Evolutionary conservation across 352 stramenopile genomes (phyloP).

Genomic region (Phytopythium chamaehyphon): DNA sequence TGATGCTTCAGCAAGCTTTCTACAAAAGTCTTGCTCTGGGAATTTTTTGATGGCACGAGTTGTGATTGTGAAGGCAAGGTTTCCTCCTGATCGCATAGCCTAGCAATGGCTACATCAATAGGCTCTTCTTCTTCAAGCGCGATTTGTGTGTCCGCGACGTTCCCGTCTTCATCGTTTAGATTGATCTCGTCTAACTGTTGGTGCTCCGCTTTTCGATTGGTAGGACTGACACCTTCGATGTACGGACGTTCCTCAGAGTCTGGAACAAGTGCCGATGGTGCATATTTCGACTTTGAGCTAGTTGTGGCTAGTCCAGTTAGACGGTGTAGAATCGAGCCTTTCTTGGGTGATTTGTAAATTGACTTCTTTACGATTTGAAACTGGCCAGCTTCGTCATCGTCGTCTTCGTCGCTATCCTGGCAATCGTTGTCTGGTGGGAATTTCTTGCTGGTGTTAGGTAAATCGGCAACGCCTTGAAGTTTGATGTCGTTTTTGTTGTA

Average conservation of each 20-base stretch:
- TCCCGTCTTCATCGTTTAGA: neutral
- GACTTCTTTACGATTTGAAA: constrained; percentile 61
- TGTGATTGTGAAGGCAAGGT: too few relatives aligned
- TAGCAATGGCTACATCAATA: constrained; percentile 44
- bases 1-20: neutral
- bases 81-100: neutral
- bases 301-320: constrained; percentile 11
- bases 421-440: neutral
- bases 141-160: neutral
- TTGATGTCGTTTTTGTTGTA: too few relatives aligned
- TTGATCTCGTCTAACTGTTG: constrained; percentile 1
- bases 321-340: constrained; percentile 21
- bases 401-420: constrained; percentile 18
- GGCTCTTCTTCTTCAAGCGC: constrained; percentile 12
- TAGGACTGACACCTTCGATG: too few relatives aligned
- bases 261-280: neutral
- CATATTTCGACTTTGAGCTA: constrained; percentile 3
- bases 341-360: constrained; percentile 54
- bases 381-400: constrained; percentile 12
- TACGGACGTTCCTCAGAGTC: neutral
- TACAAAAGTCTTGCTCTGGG: too few relatives aligned
- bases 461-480: neutral
- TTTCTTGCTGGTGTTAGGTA: neutral
- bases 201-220: too few relatives aligned
- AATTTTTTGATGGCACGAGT: too few relatives aligned